These are phyloP conservation scores for Mycena sanguinolenta DNA, from an alignment of 768 basidiomycete genomes.

Conservation along the genomic window DNA sequence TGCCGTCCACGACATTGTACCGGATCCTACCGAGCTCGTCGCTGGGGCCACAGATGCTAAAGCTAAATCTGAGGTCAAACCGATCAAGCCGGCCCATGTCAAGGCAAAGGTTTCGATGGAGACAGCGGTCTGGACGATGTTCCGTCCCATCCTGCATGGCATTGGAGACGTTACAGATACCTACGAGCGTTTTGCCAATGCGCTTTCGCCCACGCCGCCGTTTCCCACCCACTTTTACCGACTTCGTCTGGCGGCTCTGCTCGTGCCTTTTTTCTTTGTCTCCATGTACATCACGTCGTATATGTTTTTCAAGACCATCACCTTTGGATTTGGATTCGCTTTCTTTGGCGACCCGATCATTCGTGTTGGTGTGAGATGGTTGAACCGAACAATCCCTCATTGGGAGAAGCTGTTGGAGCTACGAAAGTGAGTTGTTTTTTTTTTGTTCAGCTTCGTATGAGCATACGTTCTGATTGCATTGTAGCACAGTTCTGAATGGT, in stretches of 20 bases:
- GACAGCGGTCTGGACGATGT: conserved; percentile 21
- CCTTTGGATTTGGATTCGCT: conserved; percentile 49
- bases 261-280: conserved; percentile 45
- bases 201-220: conserved; percentile 53
- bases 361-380: conserved; percentile 40
- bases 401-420: conserved; percentile 54
- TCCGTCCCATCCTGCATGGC: conserved; percentile 27
- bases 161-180: conserved; percentile 25
- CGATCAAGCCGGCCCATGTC: conserved; percentile 12
- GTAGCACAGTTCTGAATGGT: conserved; percentile 52
- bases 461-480: conserved; percentile 23
- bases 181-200: conserved; percentile 40
- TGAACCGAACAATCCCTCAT: conserved; percentile 49
- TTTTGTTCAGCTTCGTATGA: conserved; percentile 20
- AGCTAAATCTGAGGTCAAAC: conserved; percentile 21
- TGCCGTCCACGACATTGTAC: conserved; percentile 41
- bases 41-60: conserved; percentile 39
- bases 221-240: conserved; percentile 46
- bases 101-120: conserved; percentile 26
- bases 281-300: conserved; percentile 46
- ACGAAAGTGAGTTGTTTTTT: conserved; percentile 48
- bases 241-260: conserved; percentile 44
- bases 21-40: conserved; percentile 45
- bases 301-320: conserved; percentile 46
- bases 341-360: conserved; percentile 59